Conservation (phyloP, 306 rosid species). For the Quercus glauca region DNA sequence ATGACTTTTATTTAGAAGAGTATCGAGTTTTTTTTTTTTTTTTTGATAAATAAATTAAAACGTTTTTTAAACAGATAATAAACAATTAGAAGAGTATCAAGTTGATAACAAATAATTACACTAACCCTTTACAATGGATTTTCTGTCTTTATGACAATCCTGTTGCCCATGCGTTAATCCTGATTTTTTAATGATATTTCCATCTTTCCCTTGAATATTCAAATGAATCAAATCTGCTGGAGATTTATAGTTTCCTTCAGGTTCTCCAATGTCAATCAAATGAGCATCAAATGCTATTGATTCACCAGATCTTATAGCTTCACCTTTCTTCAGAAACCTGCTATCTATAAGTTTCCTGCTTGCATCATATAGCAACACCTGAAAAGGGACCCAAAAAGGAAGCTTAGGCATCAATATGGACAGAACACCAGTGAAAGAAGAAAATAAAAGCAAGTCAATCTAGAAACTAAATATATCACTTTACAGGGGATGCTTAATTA, state of each 20-base stretch:
- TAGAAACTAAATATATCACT: neutral
- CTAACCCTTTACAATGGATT: slow-evolving; percentile 45
- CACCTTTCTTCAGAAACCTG: slow-evolving; percentile 61
- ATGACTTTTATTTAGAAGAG: neutral
- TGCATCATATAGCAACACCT: slow-evolving; percentile 65
- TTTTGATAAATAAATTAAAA: neutral
- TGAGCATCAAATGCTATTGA: slow-evolving; percentile 54
- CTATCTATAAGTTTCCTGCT: slow-evolving; percentile 49
- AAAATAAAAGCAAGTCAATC: neutral
- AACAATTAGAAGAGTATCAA: neutral
- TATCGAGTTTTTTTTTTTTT: neutral
- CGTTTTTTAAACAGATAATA: no score
- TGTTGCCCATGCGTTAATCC: slow-evolving; percentile 26
- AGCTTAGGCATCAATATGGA: slow-evolving; percentile 2
- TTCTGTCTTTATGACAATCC: slow-evolving; percentile 22
- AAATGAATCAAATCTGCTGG: slow-evolving; percentile 29
- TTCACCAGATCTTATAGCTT: slow-evolving; percentile 51
- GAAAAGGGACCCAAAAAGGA: slow-evolving; percentile 19
- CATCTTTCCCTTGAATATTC: slow-evolving; percentile 23
- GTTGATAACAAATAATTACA: neutral
- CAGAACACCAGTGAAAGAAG: slow-evolving; percentile 2
- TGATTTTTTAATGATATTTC: slow-evolving; percentile 26
- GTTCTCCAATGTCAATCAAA: slow-evolving; percentile 67
- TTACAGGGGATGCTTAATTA: slow-evolving; percentile 1
- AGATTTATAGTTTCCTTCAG: slow-evolving; percentile 40